Base-by-base conservation (phyloP, 371 early-diverging fungal genomes). In the Circinella minor region DNA sequence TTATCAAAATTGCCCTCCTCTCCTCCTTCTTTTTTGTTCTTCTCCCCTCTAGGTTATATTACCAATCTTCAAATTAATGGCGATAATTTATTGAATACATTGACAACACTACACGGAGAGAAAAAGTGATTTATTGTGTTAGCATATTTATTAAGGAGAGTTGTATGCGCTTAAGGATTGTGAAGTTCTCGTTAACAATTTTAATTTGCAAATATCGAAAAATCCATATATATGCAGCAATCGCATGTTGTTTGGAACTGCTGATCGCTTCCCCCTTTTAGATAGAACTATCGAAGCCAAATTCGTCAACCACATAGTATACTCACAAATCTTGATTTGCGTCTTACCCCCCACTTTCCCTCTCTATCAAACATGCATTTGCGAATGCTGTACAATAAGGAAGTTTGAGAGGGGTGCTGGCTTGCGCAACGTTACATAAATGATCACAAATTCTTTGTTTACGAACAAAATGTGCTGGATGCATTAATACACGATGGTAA, bases 401-500 rank as follows among this genome's bases (percentile, higher is more conserved):
- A 43, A 43, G 43, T 43, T 6, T 43, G 43, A 43, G 43, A 43
- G 43, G 43, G 11, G 43, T 43, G 43, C 15, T 34, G 27, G 34
- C 27, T 57, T n/a, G 57, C 57, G 57, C 27, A 57, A 57, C 57
- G 57, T 57, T 57, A 57, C 57, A 57, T 57, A 57, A 34, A n/a
- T 51, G 51, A 51, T 51, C 15, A 15, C n/a, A n/a, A 51, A 51
- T 14, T n/a, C 15, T 51, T 51, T 51, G 51, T 51, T 51, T 57
- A 57, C 20, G 43, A 57, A 57, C 57, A n/a, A 10, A 27, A 34
- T 57, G 34, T 57, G 34, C 6, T 8, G 15, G 7, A 4, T 14
- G 51, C 57, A 57, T 57, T 57, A 27, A 57, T 57, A n/a, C 57
- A 57, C 57, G 57, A 57, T 57, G 57, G 57, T 57, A 57, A 34